Conservation (phyloP, 306 rosid species). For the Sicyos edulis region DNA sequence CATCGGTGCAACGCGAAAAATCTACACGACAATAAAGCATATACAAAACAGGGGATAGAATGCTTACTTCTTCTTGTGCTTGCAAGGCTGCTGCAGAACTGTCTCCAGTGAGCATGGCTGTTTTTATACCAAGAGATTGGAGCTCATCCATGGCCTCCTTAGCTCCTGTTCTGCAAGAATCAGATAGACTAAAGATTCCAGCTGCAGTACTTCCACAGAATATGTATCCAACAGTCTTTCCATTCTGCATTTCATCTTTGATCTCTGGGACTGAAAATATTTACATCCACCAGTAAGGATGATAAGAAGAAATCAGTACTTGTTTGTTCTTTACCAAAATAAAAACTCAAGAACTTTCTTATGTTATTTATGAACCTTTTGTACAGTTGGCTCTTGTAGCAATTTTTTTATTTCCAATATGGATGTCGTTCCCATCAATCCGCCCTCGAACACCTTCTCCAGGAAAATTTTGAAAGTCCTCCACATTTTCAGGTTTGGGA, state of each 20-base stretch:
- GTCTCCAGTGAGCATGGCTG: conserved; percentile 90
- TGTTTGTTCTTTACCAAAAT: conserved; percentile 1
- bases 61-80: conserved; percentile 65
- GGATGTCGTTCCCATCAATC: conserved; percentile 55
- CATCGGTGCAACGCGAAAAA: background rate
- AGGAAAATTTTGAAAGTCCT: conserved; percentile 63
- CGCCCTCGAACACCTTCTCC: conserved; percentile 85
- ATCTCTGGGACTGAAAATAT: conserved; percentile 44
- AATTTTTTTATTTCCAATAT: conserved; percentile 69
- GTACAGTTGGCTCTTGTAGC: conserved; percentile 53
- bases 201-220: conserved; percentile 41
- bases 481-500: conserved; percentile 72
- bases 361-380: conserved; percentile 41
- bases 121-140: conserved; percentile 59
- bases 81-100: conserved; percentile 65
- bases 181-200: conserved; percentile 65
- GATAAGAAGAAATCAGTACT: background rate
- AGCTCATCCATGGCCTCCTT: conserved; percentile 59
- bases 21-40: background rate
- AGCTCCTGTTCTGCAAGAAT: conserved; percentile 73
- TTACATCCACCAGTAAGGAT: conserved; percentile 17
- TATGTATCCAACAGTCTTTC: conserved; percentile 72
- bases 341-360: background rate
- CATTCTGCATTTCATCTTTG: conserved; percentile 44
- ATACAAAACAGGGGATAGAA: conserved; percentile 2